Evolutionary conservation across 257 asterid species (phyloP), one percentile per base, ranked within the genome.

Genomic region (Orobanche coerulescens): DNA sequence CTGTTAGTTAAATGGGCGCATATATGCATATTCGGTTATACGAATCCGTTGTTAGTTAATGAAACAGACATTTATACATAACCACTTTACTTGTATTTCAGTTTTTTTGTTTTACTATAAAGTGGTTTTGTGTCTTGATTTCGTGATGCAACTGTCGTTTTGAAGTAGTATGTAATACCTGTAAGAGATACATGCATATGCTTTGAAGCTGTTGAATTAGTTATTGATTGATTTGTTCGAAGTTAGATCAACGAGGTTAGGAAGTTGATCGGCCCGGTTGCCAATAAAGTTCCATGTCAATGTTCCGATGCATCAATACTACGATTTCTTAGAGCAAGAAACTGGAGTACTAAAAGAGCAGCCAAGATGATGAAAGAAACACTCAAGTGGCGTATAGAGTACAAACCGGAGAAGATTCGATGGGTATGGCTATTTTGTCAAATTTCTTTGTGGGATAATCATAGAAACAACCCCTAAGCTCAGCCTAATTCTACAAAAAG

Each of bases 321-420:
- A 28, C 73, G 90, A 48, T 85, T 61, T 67, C 84, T 82, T 12
- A 75, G 75, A 62, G 94, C 94, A 33, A 76, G 87, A 61, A 82
- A 76, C 68, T 80, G 80, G 80, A 81, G 74, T 58, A 48, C 82
- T 16, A 75, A 70, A 61, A 78, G 71, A 64, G 81, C 94, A 11
- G 63, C 76, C 14, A 82, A 75, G 73, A 78, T 85, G 87, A 58
- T 85, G 47, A 78, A 82, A 71, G 94, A 82, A 39, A 68, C 85
- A 18, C 24, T 82, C 13, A 80, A 76, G 70, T 85, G 94, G 94
- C 80, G 94, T 51, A 62, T 71, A 30, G 73, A 70, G 43, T 80
- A 70, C 76, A 85, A 69, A 44, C 87, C 89, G 26, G 87, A 82
- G 59, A 71, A 67, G 68, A 82, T 84, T 22, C 73, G 61, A 28